A percentile compares a stretch with the other conserved stretches of the same genome.
These are phyloP conservation scores for Terana coerulea DNA, from an alignment of 768 basidiomycete genomes.

Conservation along the genomic window DNA sequence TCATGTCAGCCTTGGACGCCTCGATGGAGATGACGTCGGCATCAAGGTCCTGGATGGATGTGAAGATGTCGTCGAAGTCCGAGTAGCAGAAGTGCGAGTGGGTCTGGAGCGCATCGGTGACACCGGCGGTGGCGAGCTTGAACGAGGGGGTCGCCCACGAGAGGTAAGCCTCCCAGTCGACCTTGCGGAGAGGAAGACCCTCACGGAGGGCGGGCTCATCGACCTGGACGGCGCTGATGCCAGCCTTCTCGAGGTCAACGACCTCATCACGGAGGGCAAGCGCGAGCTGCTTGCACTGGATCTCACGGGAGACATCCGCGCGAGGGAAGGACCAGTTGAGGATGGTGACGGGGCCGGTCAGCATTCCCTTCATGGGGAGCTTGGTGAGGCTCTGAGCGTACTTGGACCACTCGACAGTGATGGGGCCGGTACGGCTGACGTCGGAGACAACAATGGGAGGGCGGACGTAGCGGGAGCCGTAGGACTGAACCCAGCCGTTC, in stretches of 20 bases:
- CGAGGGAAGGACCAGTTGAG: conserved; percentile 99
- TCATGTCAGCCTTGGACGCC: conserved; percentile 98
- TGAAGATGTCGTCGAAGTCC: conserved; percentile 98
- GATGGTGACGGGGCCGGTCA: conserved; percentile 97
- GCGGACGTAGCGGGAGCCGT: conserved; percentile 97
- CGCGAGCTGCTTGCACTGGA: conserved; percentile 98
- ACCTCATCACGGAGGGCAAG: conserved; percentile 98
- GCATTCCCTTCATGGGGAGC: conserved; percentile 99
- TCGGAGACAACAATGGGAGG: conserved; percentile 99
- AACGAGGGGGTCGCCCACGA: conserved; percentile 99
- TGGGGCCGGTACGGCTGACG: conserved; percentile 86
- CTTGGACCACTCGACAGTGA: conserved; percentile 95
- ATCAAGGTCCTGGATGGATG: conserved; percentile 93
- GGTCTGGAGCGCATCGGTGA: conserved; percentile 89
- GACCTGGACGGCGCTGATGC: conserved; percentile 97
- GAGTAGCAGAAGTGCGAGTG: conserved; percentile 99
- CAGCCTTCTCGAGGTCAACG: conserved; percentile 92
- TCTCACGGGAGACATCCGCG: conserved; percentile 91
- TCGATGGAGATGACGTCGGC: conserved; percentile 99
- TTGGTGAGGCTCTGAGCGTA: conserved; percentile 94
- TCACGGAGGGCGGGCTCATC: conserved; percentile 99
- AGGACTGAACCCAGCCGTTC: conserved; percentile 99
- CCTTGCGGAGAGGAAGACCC: conserved; percentile 93
- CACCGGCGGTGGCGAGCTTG: conserved; percentile 95
- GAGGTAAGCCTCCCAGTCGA: conserved; percentile 96